Base-by-base conservation (phyloP, 371 early-diverging fungal genomes). In the Mucor saturninus region DNA sequence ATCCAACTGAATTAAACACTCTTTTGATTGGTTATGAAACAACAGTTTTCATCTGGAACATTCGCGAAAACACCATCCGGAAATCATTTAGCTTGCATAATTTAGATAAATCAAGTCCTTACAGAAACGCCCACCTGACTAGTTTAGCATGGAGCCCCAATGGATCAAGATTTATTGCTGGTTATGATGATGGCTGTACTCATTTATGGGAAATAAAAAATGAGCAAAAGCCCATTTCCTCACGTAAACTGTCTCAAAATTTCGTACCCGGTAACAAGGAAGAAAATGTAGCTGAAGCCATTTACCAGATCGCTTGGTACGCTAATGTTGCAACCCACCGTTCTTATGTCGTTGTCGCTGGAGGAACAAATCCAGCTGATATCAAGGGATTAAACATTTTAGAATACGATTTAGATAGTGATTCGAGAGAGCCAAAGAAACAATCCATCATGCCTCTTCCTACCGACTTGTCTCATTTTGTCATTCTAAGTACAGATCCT, bases 271-370 rank as follows among this genome's bases (percentile, higher is more conserved):
- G 56, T 2, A n/a, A 68, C 26, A 30, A 46, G 13, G 32, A 54
- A 5, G n/a, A 52, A 30, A 40, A 51, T 2, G 45, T 52, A 30
- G 13, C 53, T 3, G 80, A 83, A 11, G 85, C 87, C 4, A 74
- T 86, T 42, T 86, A 81, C 54, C 76, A 74, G 35, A 68, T 86
- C 28, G 65, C 75, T 0, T 86, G 87, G 87, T 83, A 83, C 52
- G 59, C 74, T 4, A 69, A 71, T 38, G 64, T 62, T 1, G 60
- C 62, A 28, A 56, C 52, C 13, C 54, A 76, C 6, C 80, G 76
- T 48, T 74, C 83, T 0, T 80, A 67, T 43, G 67, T 86, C 9
- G 62, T 84, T 2, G 73, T 83, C 2, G 82, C 83, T 0, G 85
- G 84, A 4, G 87, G 84, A 0, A 30, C 54, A 2, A 38, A 61